Evolutionary conservation across 176 grass and related monocot species (phyloP).

Genomic region (Avena eriantha): DNA sequence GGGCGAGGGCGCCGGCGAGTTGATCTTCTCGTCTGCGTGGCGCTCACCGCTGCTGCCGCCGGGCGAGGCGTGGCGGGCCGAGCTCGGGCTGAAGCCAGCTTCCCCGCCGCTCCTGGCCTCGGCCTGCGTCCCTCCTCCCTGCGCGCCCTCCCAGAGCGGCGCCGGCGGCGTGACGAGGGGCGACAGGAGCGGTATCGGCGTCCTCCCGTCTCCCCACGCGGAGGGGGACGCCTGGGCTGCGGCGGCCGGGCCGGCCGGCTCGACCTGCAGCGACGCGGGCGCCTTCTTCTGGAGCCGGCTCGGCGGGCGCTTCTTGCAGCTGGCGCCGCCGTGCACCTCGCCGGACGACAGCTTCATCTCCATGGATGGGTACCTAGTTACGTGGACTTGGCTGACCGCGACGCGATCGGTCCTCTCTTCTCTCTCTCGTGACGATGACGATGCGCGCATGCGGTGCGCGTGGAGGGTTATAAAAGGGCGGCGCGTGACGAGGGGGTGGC

Average conservation of each 20-base stretch:
- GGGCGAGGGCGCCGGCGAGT: neutral
- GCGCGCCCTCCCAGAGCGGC: slow-evolving; percentile 30
- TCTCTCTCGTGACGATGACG: neutral
- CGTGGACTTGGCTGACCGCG: slow-evolving; percentile 17
- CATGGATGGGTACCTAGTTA: slow-evolving; percentile 10
- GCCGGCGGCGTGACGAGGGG: slow-evolving; percentile 49
- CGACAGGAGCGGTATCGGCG: slow-evolving; percentile 53
- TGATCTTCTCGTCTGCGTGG: slow-evolving; percentile 1
- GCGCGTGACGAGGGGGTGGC: slow-evolving; percentile 42
- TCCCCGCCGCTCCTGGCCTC: slow-evolving; percentile 23
- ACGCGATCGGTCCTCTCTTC: neutral
- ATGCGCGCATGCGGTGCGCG: slow-evolving; percentile 35
- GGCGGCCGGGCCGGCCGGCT: slow-evolving; percentile 17
- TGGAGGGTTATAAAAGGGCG: slow-evolving; percentile 42
- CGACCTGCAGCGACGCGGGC: slow-evolving; percentile 68
- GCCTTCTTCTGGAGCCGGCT: slow-evolving; percentile 76
- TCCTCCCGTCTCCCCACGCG: slow-evolving; percentile 40
- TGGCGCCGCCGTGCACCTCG: slow-evolving; percentile 4
- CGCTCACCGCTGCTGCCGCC: neutral
- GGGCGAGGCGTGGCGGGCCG: slow-evolving; percentile 9
- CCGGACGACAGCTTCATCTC: slow-evolving; percentile 44
- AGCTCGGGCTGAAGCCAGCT: neutral
- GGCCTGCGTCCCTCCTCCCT: slow-evolving; percentile 16
- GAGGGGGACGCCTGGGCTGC: neutral
- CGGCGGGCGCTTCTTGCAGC: slow-evolving; percentile 48